A percentile compares a stretch with the other conserved stretches of the same genome.
These are phyloP conservation scores for Xylaria sp. DNA, from an alignment of 2,329 filamentous ascomycete species.

Conservation along the genomic window DNA sequence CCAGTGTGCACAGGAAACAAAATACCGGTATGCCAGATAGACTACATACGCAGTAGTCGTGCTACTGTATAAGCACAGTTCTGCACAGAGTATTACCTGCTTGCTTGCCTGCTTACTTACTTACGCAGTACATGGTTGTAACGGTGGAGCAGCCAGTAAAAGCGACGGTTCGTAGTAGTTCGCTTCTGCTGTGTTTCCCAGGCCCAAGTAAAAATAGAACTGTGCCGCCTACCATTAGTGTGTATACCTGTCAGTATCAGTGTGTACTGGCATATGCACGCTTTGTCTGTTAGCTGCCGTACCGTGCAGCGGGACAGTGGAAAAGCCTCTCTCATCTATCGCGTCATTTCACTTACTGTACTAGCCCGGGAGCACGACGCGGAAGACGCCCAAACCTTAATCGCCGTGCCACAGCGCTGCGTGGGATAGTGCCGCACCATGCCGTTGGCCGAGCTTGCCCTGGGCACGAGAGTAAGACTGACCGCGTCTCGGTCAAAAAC, in stretches of 20 bases:
- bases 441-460: conserved; percentile 29
- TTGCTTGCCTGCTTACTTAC: conserved; percentile 15
- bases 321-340: conserved; percentile 12
- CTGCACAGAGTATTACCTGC: conserved; percentile 13
- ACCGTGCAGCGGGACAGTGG: conserved; percentile 8
- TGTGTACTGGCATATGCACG: too few species aligned
- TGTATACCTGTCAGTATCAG: too few species aligned
- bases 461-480: conserved; percentile 36
- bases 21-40: too few species aligned
- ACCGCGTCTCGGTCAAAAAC: conserved; percentile 38
- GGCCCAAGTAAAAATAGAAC: conserved; percentile 36
- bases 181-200: conserved; percentile 3
- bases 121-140: conserved; percentile 26
- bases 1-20: not conserved
- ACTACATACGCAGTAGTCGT: too few species aligned
- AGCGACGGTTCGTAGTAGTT: not conserved
- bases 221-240: too few species aligned
- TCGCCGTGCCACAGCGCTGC: conserved; percentile 29
- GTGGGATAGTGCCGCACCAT: conserved; percentile 13
- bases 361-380: not conserved
- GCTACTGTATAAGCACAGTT: conserved; percentile 2
- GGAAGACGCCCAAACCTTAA: conserved; percentile 39
- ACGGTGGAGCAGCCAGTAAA: conserved; percentile 15
- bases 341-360: conserved; percentile 36
- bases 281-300: conserved; percentile 3